These are phyloP conservation scores for Epichloe hybrida DNA, from an alignment of 2,329 filamentous ascomycete species.

Conservation along the genomic window DNA sequence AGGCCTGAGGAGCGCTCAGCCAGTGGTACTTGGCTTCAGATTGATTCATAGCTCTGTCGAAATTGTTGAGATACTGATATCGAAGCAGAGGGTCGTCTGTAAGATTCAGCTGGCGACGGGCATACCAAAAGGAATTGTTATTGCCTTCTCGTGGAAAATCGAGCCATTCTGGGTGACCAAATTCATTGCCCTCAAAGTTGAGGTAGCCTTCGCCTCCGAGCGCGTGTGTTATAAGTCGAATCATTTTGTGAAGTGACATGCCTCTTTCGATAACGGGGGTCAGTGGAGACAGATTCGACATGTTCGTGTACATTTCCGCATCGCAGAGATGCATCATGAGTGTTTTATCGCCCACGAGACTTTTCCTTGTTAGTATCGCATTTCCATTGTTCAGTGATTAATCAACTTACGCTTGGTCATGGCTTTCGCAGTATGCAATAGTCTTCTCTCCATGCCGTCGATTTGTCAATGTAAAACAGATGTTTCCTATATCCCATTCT, in stretches of 20 bases:
- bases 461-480: slow-evolving; percentile 82
- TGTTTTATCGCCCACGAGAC: slow-evolving; percentile 90
- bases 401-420: slow-evolving; percentile 79
- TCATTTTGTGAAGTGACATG: slow-evolving; percentile 93
- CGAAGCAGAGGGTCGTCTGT: slow-evolving; percentile 74
- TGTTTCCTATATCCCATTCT: slow-evolving; percentile 78
- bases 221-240: slow-evolving; percentile 79
- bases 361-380: slow-evolving; percentile 22
- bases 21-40: slow-evolving; percentile 83
- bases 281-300: slow-evolving; percentile 74
- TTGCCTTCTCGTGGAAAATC: slow-evolving; percentile 95
- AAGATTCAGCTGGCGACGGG: slow-evolving; percentile 83
- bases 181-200: slow-evolving; percentile 98
- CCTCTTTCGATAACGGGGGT: slow-evolving; percentile 84
- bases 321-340: slow-evolving; percentile 98
- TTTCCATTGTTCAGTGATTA: not conserved
- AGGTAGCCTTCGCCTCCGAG: slow-evolving; percentile 94
- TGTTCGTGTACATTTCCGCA: slow-evolving; percentile 93
- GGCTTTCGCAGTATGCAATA: slow-evolving; percentile 92
- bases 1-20: slow-evolving; percentile 75
- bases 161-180: slow-evolving; percentile 96
- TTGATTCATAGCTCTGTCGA: slow-evolving; percentile 83
- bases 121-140: slow-evolving; percentile 87
- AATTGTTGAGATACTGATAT: slow-evolving; percentile 85
- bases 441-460: slow-evolving; percentile 93